Conservation (phyloP, 1,284 basidiomycete genomes). For the Tausonia pullulans region DNA sequence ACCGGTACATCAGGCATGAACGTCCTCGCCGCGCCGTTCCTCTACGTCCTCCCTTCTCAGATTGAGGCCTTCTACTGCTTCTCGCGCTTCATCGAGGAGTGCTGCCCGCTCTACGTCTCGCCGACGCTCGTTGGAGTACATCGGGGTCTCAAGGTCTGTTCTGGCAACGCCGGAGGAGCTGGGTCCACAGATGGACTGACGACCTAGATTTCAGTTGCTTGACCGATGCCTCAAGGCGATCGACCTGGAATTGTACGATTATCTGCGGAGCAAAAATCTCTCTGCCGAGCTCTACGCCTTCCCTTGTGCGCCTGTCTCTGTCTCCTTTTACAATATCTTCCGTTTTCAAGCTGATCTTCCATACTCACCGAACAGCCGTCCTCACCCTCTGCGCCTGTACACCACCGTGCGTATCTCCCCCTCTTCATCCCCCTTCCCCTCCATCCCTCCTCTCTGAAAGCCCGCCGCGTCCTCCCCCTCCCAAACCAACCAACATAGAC, state of each 20-base stretch:
- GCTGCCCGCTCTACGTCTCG: slow-evolving; percentile 87
- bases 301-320: slow-evolving; percentile 53
- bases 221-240: slow-evolving; percentile 84
- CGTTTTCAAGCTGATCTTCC: not conserved
- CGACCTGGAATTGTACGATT: slow-evolving; percentile 68
- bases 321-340: not conserved
- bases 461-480: not conserved
- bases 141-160: slow-evolving; percentile 70
- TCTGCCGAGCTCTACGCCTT: slow-evolving; percentile 97
- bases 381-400: slow-evolving; percentile 94
- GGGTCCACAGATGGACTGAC: not conserved
- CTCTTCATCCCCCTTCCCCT: not conserved
- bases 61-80: slow-evolving; percentile 95
- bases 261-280: slow-evolving; percentile 82
- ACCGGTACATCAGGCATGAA: slow-evolving; percentile 58
- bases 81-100: slow-evolving; percentile 82
- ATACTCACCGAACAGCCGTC: slow-evolving; percentile 48
- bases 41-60: slow-evolving; percentile 91
- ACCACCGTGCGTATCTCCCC: slow-evolving; percentile 45
- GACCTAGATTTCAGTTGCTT: slow-evolving; percentile 49
- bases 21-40: slow-evolving; percentile 89
- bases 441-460: not conserved
- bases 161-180: not conserved
- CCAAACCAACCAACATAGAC: slow-evolving; percentile 15
- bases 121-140: slow-evolving; percentile 92